Base-by-base conservation (phyloP, 805 yeast genomes). In the Candida broadrunensis region DNA sequence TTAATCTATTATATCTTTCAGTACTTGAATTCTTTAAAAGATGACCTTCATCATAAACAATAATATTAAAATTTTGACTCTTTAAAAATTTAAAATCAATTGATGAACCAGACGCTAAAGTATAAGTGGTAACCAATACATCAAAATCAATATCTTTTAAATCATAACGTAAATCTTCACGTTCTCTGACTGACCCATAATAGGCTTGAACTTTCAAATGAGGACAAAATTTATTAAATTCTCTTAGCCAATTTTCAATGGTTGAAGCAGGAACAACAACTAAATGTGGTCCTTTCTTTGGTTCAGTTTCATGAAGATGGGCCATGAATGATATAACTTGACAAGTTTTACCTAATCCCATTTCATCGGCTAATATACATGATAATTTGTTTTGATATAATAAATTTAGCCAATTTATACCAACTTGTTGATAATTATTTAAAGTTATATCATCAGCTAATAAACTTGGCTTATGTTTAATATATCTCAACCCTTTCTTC, bases 31-130 rank as follows among this genome's bases (percentile, higher is more conserved):
- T 93, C 60, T 93, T 93, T 51, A 93, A 72, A 87, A 93, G 83
- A 62, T 93, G 99, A 2, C 99, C 99, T 70, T 93, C 99, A 62
- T 93, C 99, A 57, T 88, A 93, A 1, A 93, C 91, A 45, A 95
- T 80, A 49, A 85, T 87, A 60, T 93, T 88, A 62, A 93, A 93
- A 17, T 78, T 73, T 53, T 83, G 80, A 47, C 77, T 73, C 55
- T 81, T 80, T 51, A 93, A 71, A 55, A 93, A 93, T 21, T 83
- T 77, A 51, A 81, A 80, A 61, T 93, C 99, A 35, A 77, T 76
- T 50, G 88, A 83, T 35, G 85, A 77, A 14, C 97, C 96, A 14
- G 95, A 81, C 0, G 98, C 97, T 48, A 93, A 67, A 49, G 85
- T 87, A 59, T 93, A 93, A 0, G 99, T 93, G 1, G 99, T 93